These are phyloP conservation scores for Hortiboletus campestris DNA, from an alignment of 768 basidiomycete genomes.

Conservation along the genomic window DNA sequence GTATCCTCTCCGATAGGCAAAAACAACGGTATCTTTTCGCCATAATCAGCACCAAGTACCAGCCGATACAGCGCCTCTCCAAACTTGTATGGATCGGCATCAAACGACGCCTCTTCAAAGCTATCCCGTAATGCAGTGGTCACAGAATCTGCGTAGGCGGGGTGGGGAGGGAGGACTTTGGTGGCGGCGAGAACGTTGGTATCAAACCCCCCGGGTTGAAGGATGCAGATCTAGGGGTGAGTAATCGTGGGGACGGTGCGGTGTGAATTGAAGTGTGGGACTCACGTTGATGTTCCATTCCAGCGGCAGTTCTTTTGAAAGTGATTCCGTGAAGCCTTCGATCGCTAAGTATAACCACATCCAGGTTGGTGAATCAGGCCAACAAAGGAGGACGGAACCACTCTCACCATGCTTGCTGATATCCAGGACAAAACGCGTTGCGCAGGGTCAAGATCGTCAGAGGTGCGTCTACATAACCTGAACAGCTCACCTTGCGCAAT, in stretches of 20 bases:
- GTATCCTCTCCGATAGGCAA: conserved; percentile 13
- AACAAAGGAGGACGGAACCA: background rate
- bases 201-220: conserved; percentile 19
- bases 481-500: conserved; percentile 8
- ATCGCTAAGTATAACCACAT: conserved; percentile 1
- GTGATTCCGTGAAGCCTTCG: conserved; percentile 8
- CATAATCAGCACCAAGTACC: background rate
- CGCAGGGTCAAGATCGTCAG: background rate
- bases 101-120: background rate
- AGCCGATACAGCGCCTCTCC: conserved; percentile 2
- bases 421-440: background rate
- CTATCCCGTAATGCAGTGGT: background rate
- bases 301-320: conserved; percentile 8
- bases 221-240: conserved; percentile 9
- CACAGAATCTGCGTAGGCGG: conserved; percentile 9
- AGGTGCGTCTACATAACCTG: background rate
- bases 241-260: too few species aligned
- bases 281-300: conserved; percentile 22
- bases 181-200: conserved; percentile 4
- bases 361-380: background rate
- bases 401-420: conserved; percentile 13
- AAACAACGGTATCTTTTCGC: background rate
- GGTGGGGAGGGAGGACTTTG: conserved; percentile 2
- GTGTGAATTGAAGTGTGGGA: background rate
- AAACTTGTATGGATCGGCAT: conserved; percentile 17